Evolutionary conservation across 169 alveolate genomes (phyloP).

Genomic region (Cryptosporidium ubiquitum): DNA sequence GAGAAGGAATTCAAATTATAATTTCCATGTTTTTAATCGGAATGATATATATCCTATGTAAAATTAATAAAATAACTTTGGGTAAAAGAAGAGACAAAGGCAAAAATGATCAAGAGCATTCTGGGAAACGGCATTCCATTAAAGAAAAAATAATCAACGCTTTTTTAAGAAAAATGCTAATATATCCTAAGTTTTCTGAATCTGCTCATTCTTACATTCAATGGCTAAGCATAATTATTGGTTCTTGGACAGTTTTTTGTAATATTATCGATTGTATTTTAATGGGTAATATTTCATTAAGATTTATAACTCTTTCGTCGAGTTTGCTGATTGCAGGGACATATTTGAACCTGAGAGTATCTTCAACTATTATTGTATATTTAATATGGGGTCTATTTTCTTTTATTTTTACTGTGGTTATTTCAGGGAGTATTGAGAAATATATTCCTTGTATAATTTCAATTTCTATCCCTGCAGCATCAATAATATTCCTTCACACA

Average conservation of each 20-base stretch:
- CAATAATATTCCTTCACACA: constrained; percentile 57
- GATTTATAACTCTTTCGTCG: constrained; percentile 26
- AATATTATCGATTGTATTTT: constrained; percentile 34
- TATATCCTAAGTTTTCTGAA: not conserved
- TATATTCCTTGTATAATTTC: constrained; percentile 53
- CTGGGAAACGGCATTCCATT: not conserved
- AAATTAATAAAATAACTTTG: not conserved
- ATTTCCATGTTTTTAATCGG: constrained; percentile 27
- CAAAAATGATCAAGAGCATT: not conserved
- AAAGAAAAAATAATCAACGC: not conserved
- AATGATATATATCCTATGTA: constrained; percentile 34
- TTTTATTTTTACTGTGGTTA: constrained; percentile 40
- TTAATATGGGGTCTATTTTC: constrained; percentile 41
- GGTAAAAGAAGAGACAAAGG: not conserved
- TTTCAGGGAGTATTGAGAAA: constrained; percentile 45
- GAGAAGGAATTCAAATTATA: constrained; percentile 46
- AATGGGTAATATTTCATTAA: constrained; percentile 44
- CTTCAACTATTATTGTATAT: constrained; percentile 46
- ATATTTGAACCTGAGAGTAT: constrained; percentile 35
- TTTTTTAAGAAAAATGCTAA: not conserved
- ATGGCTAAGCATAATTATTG: constrained; percentile 30
- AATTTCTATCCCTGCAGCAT: constrained; percentile 38
- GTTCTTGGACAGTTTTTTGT: constrained; percentile 62
- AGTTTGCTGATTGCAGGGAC: constrained; percentile 43
- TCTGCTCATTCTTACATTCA: constrained; percentile 40